These are phyloP conservation scores for Suillus subalutaceus DNA, from an alignment of 768 basidiomycete species.

Conservation along the genomic window DNA sequence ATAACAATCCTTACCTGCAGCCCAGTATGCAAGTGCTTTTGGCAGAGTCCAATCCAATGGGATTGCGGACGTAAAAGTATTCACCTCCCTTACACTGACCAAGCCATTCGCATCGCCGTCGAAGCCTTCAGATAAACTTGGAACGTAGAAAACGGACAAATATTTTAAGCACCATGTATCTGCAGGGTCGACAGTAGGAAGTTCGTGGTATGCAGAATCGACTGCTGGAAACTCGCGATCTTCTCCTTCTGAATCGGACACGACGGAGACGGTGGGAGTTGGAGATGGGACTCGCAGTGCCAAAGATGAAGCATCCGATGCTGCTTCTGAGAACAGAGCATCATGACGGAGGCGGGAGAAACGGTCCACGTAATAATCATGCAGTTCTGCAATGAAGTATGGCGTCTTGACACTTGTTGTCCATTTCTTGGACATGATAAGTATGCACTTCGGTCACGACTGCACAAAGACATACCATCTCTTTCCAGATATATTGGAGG, in stretches of 20 bases:
- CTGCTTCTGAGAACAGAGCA: neutral
- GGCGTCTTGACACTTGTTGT: slow-evolving; percentile 54
- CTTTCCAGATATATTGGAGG: slow-evolving; percentile 53
- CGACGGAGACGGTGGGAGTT: no score
- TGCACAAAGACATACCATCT: slow-evolving; percentile 42
- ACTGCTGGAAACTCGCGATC: no score
- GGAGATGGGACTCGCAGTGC: neutral
- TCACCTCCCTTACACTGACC: slow-evolving; percentile 37
- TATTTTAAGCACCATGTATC: slow-evolving; percentile 7
- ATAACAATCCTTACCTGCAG: slow-evolving; percentile 27
- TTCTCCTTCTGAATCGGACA: neutral
- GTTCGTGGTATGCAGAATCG: neutral
- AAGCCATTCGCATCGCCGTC: slow-evolving; percentile 46
- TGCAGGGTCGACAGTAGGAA: neutral
- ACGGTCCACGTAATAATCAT: slow-evolving; percentile 38
- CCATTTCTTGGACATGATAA: slow-evolving; percentile 42
- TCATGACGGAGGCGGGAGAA: neutral
- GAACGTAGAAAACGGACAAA: slow-evolving; percentile 18
- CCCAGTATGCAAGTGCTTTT: slow-evolving; percentile 38
- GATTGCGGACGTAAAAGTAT: slow-evolving; percentile 32
- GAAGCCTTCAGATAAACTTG: slow-evolving; percentile 41
- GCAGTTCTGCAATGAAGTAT: slow-evolving; percentile 48
- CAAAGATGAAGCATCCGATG: neutral
- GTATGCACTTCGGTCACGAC: neutral
- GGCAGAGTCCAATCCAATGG: slow-evolving; percentile 32